Conservation (phyloP, 441 rosid species). For the Corymbia citriodora region DNA sequence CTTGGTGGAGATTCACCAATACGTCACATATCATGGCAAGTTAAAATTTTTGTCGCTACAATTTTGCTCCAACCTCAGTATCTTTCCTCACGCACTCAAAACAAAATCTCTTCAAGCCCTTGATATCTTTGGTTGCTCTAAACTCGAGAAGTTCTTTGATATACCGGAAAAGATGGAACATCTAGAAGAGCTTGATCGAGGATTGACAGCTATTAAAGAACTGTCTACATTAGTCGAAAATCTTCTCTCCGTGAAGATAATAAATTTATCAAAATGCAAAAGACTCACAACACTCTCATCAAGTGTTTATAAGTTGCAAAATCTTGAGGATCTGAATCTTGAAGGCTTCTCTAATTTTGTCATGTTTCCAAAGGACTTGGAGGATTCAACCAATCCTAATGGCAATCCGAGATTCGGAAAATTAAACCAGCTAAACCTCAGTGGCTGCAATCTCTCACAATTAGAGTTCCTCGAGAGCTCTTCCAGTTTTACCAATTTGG, state of each 20-base stretch:
- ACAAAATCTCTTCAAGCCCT: background rate
- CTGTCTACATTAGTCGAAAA: background rate
- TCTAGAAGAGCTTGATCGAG: background rate
- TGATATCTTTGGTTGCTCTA: background rate
- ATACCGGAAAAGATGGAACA: background rate
- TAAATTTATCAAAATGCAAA: background rate
- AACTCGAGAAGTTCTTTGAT: background rate
- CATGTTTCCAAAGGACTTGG: background rate
- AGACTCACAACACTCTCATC: background rate
- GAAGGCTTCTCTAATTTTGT: background rate
- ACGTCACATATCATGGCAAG: background rate
- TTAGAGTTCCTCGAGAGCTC: background rate
- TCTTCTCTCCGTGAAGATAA: background rate
- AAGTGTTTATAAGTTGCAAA: background rate
- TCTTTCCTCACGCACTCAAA: background rate
- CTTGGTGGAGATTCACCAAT: background rate
- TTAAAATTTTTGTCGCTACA: background rate
- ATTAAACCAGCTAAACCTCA: background rate
- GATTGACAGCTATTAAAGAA: background rate
- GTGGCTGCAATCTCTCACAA: background rate
- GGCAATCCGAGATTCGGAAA: background rate
- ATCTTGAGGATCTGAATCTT: rapidly evolving
- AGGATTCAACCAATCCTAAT: background rate
- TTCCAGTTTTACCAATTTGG: background rate
- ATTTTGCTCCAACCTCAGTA: background rate